Conservation (phyloP, 2,329 filamentous ascomycete species). For the Tolypocladium endophyticum region DNA sequence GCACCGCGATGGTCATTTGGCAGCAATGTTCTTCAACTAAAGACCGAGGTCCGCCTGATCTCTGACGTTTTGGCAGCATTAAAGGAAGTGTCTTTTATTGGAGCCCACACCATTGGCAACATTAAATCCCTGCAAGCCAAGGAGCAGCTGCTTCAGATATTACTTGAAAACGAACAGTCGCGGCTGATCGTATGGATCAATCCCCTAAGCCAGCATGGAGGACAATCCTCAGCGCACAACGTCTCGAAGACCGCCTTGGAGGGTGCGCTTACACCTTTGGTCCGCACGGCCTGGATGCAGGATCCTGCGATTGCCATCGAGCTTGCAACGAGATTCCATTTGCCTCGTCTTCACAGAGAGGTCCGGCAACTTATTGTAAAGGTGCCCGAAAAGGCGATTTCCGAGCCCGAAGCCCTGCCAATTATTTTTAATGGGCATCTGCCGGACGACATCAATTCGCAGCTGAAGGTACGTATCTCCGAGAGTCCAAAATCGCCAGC, state of each 20-base stretch:
- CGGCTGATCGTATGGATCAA: slow-evolving; percentile 84
- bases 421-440: slow-evolving; percentile 69
- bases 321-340: slow-evolving; percentile 68
- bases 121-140: slow-evolving; percentile 63
- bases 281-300: slow-evolving; percentile 80
- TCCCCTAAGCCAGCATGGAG: slow-evolving; percentile 53
- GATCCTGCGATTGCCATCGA: slow-evolving; percentile 81
- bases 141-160: slow-evolving; percentile 68
- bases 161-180: slow-evolving; percentile 76
- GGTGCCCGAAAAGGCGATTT: slow-evolving; percentile 72
- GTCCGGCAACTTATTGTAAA: slow-evolving; percentile 72
- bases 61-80: slow-evolving; percentile 62
- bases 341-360: slow-evolving; percentile 59
- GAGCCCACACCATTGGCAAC: slow-evolving; percentile 37
- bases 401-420: slow-evolving; percentile 72
- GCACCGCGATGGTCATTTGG: slow-evolving; percentile 89
- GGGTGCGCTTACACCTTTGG: slow-evolving; percentile 47
- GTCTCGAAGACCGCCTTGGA: slow-evolving; percentile 27
- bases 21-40: slow-evolving; percentile 84
- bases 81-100: slow-evolving; percentile 51
- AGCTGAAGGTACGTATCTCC: slow-evolving; percentile 58
- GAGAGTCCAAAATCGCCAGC: neutral
- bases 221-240: slow-evolving; percentile 26
- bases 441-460: slow-evolving; percentile 64
- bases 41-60: slow-evolving; percentile 79